These are phyloP conservation scores for Hypsizygus marmoreus DNA, from an alignment of 768 basidiomycete species.

Conservation along the genomic window DNA sequence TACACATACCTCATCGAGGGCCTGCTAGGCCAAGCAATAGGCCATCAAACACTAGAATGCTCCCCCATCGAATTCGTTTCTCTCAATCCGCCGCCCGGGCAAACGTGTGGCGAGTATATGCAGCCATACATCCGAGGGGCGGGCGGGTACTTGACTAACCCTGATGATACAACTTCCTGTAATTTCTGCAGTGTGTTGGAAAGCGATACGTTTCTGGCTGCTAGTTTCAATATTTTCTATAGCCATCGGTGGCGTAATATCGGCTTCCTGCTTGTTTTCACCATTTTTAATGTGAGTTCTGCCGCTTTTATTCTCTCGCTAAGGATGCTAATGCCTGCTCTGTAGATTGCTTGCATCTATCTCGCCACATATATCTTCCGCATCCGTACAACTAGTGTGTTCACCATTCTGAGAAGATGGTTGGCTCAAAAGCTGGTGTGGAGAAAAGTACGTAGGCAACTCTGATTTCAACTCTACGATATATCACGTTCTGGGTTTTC, in stretches of 20 bases:
- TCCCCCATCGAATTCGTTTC: constrained; percentile 50
- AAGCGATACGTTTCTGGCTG: constrained; percentile 58
- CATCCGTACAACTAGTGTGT: too few species aligned
- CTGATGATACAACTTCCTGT: constrained; percentile 54
- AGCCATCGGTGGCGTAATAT: constrained; percentile 54
- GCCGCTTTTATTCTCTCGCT: constrained; percentile 5
- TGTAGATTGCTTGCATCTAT: constrained; percentile 43
- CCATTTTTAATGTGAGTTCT: constrained; percentile 49
- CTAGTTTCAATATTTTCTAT: constrained; percentile 59
- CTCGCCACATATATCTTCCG: constrained; percentile 55
- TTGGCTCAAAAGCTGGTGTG: too few species aligned
- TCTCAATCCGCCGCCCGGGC: constrained; percentile 53
- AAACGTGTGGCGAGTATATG: constrained; percentile 57
- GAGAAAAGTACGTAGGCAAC: too few species aligned
- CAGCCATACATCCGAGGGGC: constrained; percentile 44
- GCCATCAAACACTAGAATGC: constrained; percentile 47
- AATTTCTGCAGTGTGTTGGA: constrained; percentile 59
- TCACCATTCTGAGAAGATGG: too few species aligned
- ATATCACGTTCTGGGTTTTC: too few species aligned
- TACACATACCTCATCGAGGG: constrained; percentile 59
- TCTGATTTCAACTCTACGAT: too few species aligned
- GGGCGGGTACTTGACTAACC: constrained; percentile 61
- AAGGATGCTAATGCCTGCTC: not conserved
- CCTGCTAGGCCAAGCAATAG: constrained; percentile 42
- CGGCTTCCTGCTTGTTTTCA: constrained; percentile 51